Conservation (phyloP, 1,284 basidiomycete species). For the Leccinum ambiguum region DNA sequence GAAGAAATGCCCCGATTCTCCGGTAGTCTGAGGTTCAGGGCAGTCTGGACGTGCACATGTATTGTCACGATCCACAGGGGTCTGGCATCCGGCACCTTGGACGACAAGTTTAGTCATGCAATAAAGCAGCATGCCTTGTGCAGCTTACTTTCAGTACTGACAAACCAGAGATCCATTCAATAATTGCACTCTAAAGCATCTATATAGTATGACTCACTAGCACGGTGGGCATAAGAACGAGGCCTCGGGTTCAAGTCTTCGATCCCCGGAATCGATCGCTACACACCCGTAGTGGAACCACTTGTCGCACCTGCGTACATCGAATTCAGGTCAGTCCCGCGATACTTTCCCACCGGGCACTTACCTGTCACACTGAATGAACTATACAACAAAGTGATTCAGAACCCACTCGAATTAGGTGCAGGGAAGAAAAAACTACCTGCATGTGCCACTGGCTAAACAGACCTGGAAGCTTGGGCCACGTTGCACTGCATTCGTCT, state of each 20-base stretch:
- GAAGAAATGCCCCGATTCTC: conserved; percentile 23
- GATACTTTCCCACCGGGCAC: conserved; percentile 2
- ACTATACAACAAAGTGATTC: conserved; percentile 17
- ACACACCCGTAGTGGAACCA: conserved; percentile 40
- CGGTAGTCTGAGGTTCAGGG: conserved; percentile 12
- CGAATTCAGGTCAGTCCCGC: conserved; percentile 3
- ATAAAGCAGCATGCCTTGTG: not conserved
- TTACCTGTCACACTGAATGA: conserved; percentile 34
- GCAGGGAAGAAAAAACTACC: conserved; percentile 14
- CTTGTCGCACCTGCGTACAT: conserved; percentile 30
- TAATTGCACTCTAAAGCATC: not conserved
- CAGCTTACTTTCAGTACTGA: conserved; percentile 22
- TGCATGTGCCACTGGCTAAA: conserved; percentile 26
- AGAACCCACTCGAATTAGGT: not conserved
- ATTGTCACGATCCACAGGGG: conserved; percentile 7
- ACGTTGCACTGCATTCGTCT: not conserved
- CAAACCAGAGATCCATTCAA: conserved; percentile 7
- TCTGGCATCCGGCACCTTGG: conserved; percentile 18
- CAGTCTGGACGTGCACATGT: conserved; percentile 30
- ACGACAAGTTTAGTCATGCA: not conserved
- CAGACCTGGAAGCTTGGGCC: conserved; percentile 20
- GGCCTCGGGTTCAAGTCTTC: conserved; percentile 22
- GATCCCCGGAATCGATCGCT: conserved; percentile 28
- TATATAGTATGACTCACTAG: conserved; percentile 20
- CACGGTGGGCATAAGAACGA: conserved; percentile 33